Conservation (phyloP, 306 rosid genomes). For the Rubus idaeus region DNA sequence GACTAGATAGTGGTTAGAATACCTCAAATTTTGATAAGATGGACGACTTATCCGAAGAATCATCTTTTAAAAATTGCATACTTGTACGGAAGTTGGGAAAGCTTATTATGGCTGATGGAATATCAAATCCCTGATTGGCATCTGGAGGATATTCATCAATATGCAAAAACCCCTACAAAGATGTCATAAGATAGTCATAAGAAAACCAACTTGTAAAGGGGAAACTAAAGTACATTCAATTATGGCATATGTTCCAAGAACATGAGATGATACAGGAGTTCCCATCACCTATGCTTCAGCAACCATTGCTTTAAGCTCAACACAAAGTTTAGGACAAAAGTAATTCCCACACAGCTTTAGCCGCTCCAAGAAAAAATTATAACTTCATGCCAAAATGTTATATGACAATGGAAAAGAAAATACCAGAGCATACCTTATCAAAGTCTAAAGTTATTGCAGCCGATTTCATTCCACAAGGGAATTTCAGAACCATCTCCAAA, state of each 20-base stretch:
- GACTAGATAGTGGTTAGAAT: slow-evolving; percentile 5
- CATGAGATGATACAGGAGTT: slow-evolving; percentile 1
- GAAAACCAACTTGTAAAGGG: slow-evolving; percentile 13
- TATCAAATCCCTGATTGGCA: slow-evolving; percentile 95
- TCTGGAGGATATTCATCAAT: slow-evolving; percentile 96
- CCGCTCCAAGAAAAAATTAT: background rate
- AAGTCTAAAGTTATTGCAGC: slow-evolving; percentile 71
- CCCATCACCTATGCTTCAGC: slow-evolving; percentile 9
- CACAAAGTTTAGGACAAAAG: background rate
- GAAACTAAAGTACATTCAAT: slow-evolving; percentile 21
- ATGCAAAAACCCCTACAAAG: slow-evolving; percentile 81
- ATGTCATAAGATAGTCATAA: slow-evolving; percentile 21
- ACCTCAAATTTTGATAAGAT: slow-evolving; percentile 78
- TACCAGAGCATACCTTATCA: slow-evolving; percentile 63
- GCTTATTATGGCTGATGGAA: slow-evolving; percentile 91
- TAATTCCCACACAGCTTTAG: background rate
- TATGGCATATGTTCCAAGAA: slow-evolving; percentile 13
- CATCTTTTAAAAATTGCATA: slow-evolving; percentile 45
- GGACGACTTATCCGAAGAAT: slow-evolving; percentile 52
- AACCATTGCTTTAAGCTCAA: background rate
- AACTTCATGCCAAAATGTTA: slow-evolving; percentile 2
- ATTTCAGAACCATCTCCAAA: slow-evolving; percentile 72
- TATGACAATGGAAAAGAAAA: background rate
- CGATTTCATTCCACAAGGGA: slow-evolving; percentile 82
- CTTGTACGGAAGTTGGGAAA: slow-evolving; percentile 68